These are phyloP conservation scores for Ichthyophthirius multifiliis DNA, from an alignment of 169 alveolate species.

Conservation along the genomic window DNA sequence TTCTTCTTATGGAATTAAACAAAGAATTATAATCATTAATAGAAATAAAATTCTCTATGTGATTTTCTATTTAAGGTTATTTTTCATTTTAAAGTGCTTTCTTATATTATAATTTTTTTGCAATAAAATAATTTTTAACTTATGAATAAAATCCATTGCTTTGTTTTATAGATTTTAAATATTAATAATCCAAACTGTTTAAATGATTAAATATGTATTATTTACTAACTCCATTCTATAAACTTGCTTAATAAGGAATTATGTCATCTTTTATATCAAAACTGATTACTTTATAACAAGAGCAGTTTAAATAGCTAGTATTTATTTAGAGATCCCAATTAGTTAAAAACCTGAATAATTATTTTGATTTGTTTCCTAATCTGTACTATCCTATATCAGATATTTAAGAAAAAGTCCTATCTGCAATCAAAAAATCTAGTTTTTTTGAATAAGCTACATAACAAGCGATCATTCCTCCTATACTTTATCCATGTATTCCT, in stretches of 20 bases:
- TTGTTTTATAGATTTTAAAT: background rate
- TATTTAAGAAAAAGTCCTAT: constrained; percentile 52
- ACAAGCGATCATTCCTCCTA: constrained; percentile 64
- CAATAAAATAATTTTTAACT: no score
- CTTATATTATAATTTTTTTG: background rate
- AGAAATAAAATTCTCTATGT: background rate
- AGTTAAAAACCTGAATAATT: constrained; percentile 11
- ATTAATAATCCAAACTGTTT: no score
- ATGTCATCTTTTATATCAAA: constrained; percentile 56
- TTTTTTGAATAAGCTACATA: constrained; percentile 42
- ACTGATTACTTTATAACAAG: constrained; percentile 49
- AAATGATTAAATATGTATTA: no score
- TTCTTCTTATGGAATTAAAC: background rate
- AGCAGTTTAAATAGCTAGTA: constrained; percentile 22
- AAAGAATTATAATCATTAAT: background rate
- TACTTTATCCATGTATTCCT: constrained; percentile 62
- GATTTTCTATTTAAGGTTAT: background rate
- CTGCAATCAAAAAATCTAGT: constrained; percentile 56
- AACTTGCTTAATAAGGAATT: constrained; percentile 41
- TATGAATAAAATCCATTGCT: background rate
- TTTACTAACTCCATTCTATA: constrained; percentile 27
- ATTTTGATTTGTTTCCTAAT: constrained; percentile 29
- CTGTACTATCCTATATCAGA: constrained; percentile 26
- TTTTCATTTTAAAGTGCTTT: background rate
- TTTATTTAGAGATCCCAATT: constrained; percentile 27